Evolutionary conservation across 2,329 filamentous ascomycete genomes (phyloP).

Genomic region (Chaetomium sp.): DNA sequence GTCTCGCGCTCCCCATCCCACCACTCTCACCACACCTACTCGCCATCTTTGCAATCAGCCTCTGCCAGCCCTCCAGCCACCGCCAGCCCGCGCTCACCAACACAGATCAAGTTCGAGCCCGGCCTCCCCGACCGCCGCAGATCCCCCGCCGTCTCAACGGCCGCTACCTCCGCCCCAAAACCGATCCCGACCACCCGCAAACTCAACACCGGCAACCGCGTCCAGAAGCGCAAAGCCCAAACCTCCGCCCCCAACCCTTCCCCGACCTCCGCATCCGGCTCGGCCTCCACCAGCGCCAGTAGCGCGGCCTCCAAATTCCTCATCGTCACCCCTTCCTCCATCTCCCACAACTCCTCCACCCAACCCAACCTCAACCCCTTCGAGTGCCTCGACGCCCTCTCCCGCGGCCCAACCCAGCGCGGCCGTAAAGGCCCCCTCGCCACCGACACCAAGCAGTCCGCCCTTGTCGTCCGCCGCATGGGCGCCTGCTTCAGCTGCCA

Average conservation of each 20-base stretch:
- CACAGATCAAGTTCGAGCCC: conserved; percentile 17
- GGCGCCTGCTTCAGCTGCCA: conserved; percentile 56
- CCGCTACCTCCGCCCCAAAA: not conserved
- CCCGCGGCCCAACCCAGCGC: conserved; percentile 40
- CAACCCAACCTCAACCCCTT: conserved; percentile 46
- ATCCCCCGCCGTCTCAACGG: not conserved
- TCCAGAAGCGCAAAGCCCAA: conserved; percentile 14
- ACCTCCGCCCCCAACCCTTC: conserved; percentile 22
- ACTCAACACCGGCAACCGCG: conserved; percentile 19
- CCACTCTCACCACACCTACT: conserved; percentile 11
- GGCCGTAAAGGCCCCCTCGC: conserved; percentile 52
- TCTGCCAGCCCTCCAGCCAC: conserved; percentile 20
- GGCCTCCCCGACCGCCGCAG: conserved; percentile 1
- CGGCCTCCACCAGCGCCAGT: conserved; percentile 19
- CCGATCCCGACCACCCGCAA: conserved; percentile 19
- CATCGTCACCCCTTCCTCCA: conserved; percentile 49
- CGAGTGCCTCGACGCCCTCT: conserved; percentile 49
- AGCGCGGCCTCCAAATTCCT: conserved; percentile 38
- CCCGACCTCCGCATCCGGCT: conserved; percentile 18
- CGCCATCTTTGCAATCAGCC: conserved; percentile 17
- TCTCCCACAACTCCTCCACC: conserved; percentile 28
- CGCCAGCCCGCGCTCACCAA: conserved; percentile 20
- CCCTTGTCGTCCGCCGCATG: conserved; percentile 46
- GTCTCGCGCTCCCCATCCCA: conserved; percentile 27
- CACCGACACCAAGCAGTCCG: conserved; percentile 47